A percentile compares a stretch with the other conserved stretches of the same genome.
Conservation (phyloP, 768 basidiomycete species). For the Hericium coralloides region DNA sequence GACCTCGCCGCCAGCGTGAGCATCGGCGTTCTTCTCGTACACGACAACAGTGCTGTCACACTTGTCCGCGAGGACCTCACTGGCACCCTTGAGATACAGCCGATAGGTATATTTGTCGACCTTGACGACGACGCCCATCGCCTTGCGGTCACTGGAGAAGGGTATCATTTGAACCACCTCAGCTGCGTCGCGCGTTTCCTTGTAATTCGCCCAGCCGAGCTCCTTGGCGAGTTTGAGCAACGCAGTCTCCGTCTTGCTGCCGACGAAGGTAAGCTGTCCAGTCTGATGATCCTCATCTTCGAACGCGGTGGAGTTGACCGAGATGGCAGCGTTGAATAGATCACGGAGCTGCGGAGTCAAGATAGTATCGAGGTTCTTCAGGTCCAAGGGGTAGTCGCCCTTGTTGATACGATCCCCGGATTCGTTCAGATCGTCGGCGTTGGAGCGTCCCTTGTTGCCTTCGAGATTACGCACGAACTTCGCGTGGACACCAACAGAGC, state of each 20-base stretch:
- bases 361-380: constrained; percentile 52
- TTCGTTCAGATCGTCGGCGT: constrained; percentile 46
- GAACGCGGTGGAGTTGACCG: constrained; percentile 92
- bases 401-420: constrained; percentile 33
- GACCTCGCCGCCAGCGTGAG: constrained; percentile 26
- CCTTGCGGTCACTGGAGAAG: constrained; percentile 88
- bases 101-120: constrained; percentile 47
- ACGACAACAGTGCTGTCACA: constrained; percentile 73
- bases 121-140: constrained; percentile 86
- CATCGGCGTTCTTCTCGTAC: constrained; percentile 21
- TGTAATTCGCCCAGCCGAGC: constrained; percentile 69
- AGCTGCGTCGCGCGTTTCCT: constrained; percentile 48
- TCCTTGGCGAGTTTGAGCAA: constrained; percentile 80
- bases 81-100: constrained; percentile 86
- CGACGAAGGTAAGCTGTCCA: constrained; percentile 59
- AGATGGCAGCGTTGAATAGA: constrained; percentile 79
- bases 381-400: constrained; percentile 84
- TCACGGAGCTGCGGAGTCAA: constrained; percentile 51
- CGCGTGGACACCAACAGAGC: constrained; percentile 87
- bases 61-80: constrained; percentile 80
- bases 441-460: constrained; percentile 62
- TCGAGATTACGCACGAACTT: constrained; percentile 83
- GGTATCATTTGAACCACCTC: constrained; percentile 81
- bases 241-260: constrained; percentile 94
- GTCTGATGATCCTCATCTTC: constrained; percentile 64